Conservation (phyloP, 305 asterid species). For the Solanum hybrid region DNA sequence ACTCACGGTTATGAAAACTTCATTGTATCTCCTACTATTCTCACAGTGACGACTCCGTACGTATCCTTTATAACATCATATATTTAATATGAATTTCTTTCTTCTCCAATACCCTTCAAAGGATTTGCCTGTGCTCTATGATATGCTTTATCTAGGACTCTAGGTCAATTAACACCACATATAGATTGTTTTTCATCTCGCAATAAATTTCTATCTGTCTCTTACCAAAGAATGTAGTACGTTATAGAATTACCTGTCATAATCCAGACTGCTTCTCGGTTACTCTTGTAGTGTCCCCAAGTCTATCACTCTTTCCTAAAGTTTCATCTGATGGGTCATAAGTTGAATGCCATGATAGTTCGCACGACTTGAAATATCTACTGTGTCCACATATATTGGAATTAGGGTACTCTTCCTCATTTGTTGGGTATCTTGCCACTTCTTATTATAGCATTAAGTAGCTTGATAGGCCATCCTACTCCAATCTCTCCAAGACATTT, state of each 20-base stretch:
- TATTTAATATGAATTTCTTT: not conserved
- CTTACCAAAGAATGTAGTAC: not conserved
- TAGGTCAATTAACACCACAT: not conserved
- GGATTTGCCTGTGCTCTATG: not conserved
- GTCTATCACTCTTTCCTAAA: not conserved
- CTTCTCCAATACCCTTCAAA: not conserved
- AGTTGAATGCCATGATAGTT: not conserved
- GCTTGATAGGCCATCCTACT: not conserved
- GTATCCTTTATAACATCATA: not conserved
- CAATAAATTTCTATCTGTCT: not conserved
- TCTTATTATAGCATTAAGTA: not conserved
- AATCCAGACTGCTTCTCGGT: not conserved
- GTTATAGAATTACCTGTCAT: not conserved
- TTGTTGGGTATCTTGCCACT: not conserved
- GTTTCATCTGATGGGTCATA: not conserved
- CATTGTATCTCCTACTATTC: not conserved
- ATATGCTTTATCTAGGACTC: not conserved
- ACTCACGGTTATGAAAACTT: not conserved
- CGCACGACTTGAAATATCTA: not conserved
- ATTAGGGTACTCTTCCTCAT: not conserved
- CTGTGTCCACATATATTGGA: not conserved
- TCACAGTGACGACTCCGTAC: not conserved
- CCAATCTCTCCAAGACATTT: not conserved
- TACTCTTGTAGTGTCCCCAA: not conserved
- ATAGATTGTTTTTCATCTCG: not conserved